These are phyloP conservation scores for Melampsora occidentalis DNA, from an alignment of 1,284 basidiomycete genomes.

Conservation along the genomic window DNA sequence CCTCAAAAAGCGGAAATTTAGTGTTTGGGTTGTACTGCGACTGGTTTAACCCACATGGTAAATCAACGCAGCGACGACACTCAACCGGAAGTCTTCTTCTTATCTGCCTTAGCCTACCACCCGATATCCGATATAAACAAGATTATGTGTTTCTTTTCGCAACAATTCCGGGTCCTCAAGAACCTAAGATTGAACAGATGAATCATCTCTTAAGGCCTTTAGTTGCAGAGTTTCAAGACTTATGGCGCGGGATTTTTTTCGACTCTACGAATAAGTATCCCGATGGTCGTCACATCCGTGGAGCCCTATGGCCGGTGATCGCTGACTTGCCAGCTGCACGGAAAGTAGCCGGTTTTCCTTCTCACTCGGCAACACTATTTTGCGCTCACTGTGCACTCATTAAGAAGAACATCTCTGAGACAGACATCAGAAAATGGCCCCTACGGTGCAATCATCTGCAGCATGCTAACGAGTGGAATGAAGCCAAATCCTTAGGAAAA, in stretches of 20 bases:
- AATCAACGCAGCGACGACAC: not conserved
- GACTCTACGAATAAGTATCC: not conserved
- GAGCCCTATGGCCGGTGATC: conserved; percentile 10
- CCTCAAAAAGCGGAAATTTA: conserved; percentile 9
- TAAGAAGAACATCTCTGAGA: not conserved
- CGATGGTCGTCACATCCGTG: not conserved
- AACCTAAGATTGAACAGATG: not conserved
- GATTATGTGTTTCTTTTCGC: conserved; percentile 12
- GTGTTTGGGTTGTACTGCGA: conserved; percentile 16
- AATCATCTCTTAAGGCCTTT: conserved; percentile 12
- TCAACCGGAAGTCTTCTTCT: not conserved
- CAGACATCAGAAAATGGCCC: not conserved
- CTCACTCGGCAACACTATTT: not conserved
- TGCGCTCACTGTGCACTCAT: not conserved
- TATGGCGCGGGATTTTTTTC: not conserved
- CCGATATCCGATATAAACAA: conserved; percentile 1
- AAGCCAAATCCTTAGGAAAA: not conserved
- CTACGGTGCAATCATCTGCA: not conserved
- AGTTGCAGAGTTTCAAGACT: not conserved
- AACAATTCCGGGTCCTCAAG: conserved; percentile 10
- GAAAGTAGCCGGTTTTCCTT: conserved; percentile 24
- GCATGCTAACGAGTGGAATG: not conserved
- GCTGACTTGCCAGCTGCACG: conserved; percentile 26
- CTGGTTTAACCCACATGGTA: conserved; percentile 19
- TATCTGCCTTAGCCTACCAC: conserved; percentile 12